Evolutionary conservation across 2,329 filamentous ascomycete species (phyloP).

Genomic region (Pseudovirgaria hyperparasitica): DNA sequence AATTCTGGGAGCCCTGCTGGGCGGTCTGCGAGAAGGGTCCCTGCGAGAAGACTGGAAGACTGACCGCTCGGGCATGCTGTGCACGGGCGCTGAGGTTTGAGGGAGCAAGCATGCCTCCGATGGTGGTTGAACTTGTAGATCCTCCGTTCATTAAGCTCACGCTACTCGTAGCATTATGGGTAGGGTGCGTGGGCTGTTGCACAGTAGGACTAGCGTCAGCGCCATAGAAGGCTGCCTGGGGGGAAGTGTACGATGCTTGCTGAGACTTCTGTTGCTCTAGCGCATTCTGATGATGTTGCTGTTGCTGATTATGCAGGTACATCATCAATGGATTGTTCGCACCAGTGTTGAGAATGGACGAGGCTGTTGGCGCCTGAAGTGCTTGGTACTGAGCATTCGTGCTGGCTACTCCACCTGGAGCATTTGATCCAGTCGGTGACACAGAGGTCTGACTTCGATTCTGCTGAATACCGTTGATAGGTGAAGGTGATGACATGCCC

Average conservation of each 20-base stretch:
- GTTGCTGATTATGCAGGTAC: constrained; percentile 64
- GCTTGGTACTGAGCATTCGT: constrained; percentile 46
- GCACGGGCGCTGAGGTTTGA: constrained; percentile 46
- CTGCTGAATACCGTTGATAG: constrained; percentile 45
- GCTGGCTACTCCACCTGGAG: constrained; percentile 39
- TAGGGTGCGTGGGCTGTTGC: constrained; percentile 44
- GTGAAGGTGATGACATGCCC: constrained; percentile 42
- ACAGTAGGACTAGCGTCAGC: constrained; percentile 49
- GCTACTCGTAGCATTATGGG: constrained; percentile 40
- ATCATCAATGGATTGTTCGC: constrained; percentile 81
- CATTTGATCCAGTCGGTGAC: constrained; percentile 45
- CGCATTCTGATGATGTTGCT: constrained; percentile 31
- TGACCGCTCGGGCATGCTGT: constrained; percentile 71
- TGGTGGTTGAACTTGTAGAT: constrained; percentile 49
- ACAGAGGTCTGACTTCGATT: constrained; percentile 42
- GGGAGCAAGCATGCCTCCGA: constrained; percentile 66
- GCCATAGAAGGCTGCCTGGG: constrained; percentile 72
- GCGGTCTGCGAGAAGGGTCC: constrained; percentile 37
- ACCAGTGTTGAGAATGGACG: constrained; percentile 64
- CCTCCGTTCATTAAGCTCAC: constrained; percentile 35
- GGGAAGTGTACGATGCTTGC: constrained; percentile 55
- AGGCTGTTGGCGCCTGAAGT: constrained; percentile 51
- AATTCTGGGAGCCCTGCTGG: constrained; percentile 27
- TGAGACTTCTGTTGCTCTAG: constrained; percentile 36
- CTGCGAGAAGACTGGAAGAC: constrained; percentile 62